Base-by-base conservation (phyloP, 495 filamentous ascomycete species). In the Apiosordaria backusii region DNA sequence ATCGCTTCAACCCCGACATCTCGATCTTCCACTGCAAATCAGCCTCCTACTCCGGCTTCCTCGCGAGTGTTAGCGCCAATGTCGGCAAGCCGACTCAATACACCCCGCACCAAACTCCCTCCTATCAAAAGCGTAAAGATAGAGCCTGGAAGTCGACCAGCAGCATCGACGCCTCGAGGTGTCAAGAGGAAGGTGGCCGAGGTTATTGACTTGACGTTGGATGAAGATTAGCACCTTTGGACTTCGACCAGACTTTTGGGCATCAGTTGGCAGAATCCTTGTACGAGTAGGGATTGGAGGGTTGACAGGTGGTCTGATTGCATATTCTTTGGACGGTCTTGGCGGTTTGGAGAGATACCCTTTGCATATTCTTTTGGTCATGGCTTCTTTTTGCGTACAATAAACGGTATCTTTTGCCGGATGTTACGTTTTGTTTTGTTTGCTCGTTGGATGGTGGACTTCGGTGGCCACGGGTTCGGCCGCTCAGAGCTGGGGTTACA, bases 161-260 rank as follows among this genome's bases (percentile, higher is more conserved):
- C 45, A 7, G 52, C 40, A 23, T 18, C 61, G 3, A 60, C 61
- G 3, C 61, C 35, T 3, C 24, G 58, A 16, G 50, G 59, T 4
- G 45, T 52, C 54, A 67, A 61, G 62, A 64, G 63, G n/a, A 61
- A 62, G 62, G 45, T 3, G 6, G 57, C 21, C 1, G 70, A 64
- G 19, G 55, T 70, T n/a, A 60, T 72, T 53, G 70, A 72, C 62
- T 55, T 70, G 50, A 72, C 63, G 1, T 52, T 35, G 4, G 67
- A 69, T 21, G 67, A 67, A 25, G 18, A 22, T n/a, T 61, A 9
- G 23, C 22, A 13, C 16, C 35, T 45, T 13, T 52, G 29, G 62
- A 24, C 29, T 26, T 21, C 5, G 5, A 22, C 53, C 53, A n/a
- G 25, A 40, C 19, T 22, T 54, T 70, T 62, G 27, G 27, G 57